phyloP scores from a whole-genome alignment of 306 rosid genomes.

The Cicer bijugum region DNA sequence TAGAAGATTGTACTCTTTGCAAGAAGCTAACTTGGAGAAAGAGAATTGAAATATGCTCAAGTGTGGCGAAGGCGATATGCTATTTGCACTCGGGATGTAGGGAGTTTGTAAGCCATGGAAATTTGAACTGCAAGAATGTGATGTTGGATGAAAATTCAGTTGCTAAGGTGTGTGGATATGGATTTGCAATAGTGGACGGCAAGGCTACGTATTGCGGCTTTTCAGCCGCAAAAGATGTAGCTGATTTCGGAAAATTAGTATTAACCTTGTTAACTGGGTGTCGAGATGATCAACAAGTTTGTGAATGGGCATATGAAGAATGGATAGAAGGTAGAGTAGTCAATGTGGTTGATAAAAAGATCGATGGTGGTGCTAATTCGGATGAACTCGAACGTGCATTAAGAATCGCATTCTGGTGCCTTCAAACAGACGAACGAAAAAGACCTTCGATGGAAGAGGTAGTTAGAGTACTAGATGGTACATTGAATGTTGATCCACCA shows the following conservation, averaged over 20 bases:
- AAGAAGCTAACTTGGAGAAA: slow-evolving; percentile 75
- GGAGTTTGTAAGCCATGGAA: slow-evolving; percentile 80
- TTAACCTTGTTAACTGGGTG: slow-evolving; percentile 61
- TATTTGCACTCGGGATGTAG: slow-evolving; percentile 81
- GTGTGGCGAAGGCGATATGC: slow-evolving; percentile 69
- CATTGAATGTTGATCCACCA: slow-evolving; percentile 68
- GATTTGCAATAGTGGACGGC: slow-evolving; percentile 56
- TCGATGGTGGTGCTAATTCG: slow-evolving; percentile 47
- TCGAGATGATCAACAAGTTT: slow-evolving; percentile 47
- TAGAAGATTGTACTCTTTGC: slow-evolving; percentile 59
- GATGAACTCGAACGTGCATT: slow-evolving; percentile 67
- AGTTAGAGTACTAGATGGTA: slow-evolving; percentile 77
- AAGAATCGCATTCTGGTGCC: slow-evolving; percentile 84
- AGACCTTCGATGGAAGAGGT: slow-evolving; percentile 83
- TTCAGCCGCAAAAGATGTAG: slow-evolving; percentile 70
- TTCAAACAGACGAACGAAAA: slow-evolving; percentile 62
- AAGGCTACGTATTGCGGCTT: slow-evolving; percentile 48
- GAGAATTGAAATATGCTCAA: slow-evolving; percentile 68
- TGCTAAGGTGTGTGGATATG: slow-evolving; percentile 70
- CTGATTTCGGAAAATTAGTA: slow-evolving; percentile 71
- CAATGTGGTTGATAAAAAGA: slow-evolving; percentile 62
- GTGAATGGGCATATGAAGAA: slow-evolving; percentile 66
- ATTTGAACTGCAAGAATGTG: slow-evolving; percentile 65
- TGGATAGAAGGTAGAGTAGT: slow-evolving; percentile 59
- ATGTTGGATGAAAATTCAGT: slow-evolving; percentile 63